phyloP scores from a whole-genome alignment of 139 green algal genomes.

The Ostreobium quekettii region DNA sequence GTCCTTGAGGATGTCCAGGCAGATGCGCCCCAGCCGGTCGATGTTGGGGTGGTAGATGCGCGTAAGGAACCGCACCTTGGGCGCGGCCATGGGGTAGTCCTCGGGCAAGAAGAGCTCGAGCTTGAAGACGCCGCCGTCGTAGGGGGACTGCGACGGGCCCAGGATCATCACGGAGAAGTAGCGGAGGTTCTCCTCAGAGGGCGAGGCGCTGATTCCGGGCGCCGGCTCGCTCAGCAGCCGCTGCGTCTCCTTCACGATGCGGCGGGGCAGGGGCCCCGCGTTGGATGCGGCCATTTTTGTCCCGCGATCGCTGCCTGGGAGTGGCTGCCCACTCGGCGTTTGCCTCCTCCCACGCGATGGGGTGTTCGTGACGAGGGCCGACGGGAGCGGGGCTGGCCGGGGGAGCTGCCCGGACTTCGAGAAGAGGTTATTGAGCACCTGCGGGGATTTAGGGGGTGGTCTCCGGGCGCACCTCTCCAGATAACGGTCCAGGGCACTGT shows the following conservation, averaged over 20 bases:
- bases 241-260: conserved; percentile 93
- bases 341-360: no score
- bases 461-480: no score
- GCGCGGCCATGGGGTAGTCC: conserved; percentile 98
- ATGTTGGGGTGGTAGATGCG: conserved; percentile 99
- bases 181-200: conserved; percentile 91
- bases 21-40: conserved; percentile 98
- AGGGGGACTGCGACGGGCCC: conserved; percentile 81
- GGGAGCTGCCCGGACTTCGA: no score
- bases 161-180: conserved; percentile 99
- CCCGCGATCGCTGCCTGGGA: no score
- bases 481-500: no score
- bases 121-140: conserved; percentile 94
- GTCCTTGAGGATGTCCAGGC: conserved; percentile 98
- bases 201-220: conserved; percentile 89
- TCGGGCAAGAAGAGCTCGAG: conserved; percentile 98
- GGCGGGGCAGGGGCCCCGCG: conserved; percentile 45
- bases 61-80: conserved; percentile 96
- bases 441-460: no score
- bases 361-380: no score
- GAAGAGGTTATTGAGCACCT: no score
- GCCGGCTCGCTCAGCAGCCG: conserved; percentile 93
- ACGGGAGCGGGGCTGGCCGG: no score
- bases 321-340: no score
- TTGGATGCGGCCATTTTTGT: no score